Percentiles rank a stretch among this genome's conserved stretches.
Conservation (phyloP, 495 filamentous ascomycete genomes). For the Xylaria curta region DNA sequence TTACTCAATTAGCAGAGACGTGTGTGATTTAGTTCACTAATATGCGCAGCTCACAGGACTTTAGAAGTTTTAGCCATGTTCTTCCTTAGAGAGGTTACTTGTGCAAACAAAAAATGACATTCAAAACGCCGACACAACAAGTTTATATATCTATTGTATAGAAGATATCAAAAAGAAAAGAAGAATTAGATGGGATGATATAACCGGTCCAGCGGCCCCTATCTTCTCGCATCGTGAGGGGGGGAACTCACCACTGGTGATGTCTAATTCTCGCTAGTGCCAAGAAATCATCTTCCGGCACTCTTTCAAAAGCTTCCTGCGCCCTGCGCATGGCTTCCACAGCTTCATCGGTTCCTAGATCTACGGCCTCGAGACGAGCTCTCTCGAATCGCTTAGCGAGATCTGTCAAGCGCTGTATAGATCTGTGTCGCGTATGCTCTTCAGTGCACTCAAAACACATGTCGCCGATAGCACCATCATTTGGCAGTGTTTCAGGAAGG, state of each 20-base stretch:
- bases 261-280: not conserved
- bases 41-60: too few relatives aligned
- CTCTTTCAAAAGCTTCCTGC: constrained; percentile 19
- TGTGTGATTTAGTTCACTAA: not conserved
- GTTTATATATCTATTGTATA: not conserved
- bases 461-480: constrained; percentile 24
- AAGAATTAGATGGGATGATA: not conserved
- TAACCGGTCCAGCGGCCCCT: not conserved
- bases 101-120: not conserved
- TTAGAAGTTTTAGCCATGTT: not conserved
- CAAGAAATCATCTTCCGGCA: constrained; percentile 20
- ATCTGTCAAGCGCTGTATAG: not conserved
- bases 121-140: not conserved
- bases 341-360: not conserved
- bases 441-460: constrained; percentile 17
- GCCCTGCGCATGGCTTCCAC: constrained; percentile 1
- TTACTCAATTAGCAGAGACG: not conserved
- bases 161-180: not conserved
- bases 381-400: constrained; percentile 10
- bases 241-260: constrained; percentile 24
- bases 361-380: constrained; percentile 9
- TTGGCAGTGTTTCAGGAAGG: constrained; percentile 29
- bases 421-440: not conserved
- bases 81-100: not conserved
- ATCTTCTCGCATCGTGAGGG: not conserved